Conservation (phyloP, 2,329 filamentous ascomycete genomes). For the Polytolypa hystricis region DNA sequence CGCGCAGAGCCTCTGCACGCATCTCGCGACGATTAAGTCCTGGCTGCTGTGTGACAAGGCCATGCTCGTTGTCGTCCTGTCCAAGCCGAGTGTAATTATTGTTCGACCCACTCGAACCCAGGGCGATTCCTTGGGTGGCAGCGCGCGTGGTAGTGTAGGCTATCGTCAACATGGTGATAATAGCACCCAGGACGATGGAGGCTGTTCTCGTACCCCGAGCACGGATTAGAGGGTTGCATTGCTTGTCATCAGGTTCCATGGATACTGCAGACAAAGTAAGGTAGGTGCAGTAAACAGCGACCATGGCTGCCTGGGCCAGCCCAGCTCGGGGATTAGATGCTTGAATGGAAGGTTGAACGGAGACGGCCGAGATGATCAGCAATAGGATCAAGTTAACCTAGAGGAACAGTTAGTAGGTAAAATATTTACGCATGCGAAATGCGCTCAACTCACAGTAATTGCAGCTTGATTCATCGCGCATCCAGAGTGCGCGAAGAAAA, state of each 20-base stretch:
- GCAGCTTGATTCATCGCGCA: slow-evolving; percentile 96
- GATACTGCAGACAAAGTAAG: slow-evolving; percentile 96
- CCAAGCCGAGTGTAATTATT: slow-evolving; percentile 47
- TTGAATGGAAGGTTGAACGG: slow-evolving; percentile 81
- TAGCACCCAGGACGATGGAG: slow-evolving; percentile 81
- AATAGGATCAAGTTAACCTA: slow-evolving; percentile 76
- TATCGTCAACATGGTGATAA: slow-evolving; percentile 92
- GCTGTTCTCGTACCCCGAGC: slow-evolving; percentile 81
- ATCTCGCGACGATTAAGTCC: slow-evolving; percentile 65
- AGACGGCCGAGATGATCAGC: slow-evolving; percentile 68
- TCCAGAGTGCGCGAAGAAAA: slow-evolving; percentile 74
- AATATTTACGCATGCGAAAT: neutral
- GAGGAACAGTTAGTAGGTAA: slow-evolving; percentile 12
- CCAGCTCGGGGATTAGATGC: slow-evolving; percentile 88
- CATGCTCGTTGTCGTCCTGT: slow-evolving; percentile 67
- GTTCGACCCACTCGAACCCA: slow-evolving; percentile 41
- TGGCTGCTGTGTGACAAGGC: slow-evolving; percentile 78
- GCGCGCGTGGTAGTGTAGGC: slow-evolving; percentile 96
- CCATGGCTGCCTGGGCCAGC: slow-evolving; percentile 93
- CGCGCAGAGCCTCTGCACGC: slow-evolving; percentile 80
- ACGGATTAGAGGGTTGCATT: slow-evolving; percentile 82
- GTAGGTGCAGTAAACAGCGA: slow-evolving; percentile 96
- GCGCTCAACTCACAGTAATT: slow-evolving; percentile 52
- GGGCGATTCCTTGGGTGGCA: slow-evolving; percentile 66
- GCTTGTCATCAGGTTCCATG: slow-evolving; percentile 92